Evolutionary conservation across 2,329 filamentous ascomycete species (phyloP), one percentile per base, ranked within the genome.

Genomic region (Diaporthe sp.): DNA sequence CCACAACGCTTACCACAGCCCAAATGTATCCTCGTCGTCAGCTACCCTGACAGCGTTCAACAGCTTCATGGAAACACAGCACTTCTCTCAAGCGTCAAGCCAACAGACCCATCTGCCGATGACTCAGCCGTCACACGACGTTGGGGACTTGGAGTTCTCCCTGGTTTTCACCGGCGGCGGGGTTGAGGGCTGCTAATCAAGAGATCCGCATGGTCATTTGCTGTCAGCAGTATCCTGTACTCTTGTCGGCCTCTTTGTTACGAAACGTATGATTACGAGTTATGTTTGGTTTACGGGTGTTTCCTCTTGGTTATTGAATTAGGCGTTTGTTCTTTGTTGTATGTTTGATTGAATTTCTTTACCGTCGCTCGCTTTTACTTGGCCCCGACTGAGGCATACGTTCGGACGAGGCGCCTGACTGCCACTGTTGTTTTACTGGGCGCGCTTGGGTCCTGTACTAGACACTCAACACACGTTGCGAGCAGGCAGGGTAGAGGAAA

Each of bases 1-100:
- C 39, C 72, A 62, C 53, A 78, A 78, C 37, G 75, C 75, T 28
- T 81, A 79, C 74, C 78, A 77, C 17, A 80, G 79, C 39, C 79
- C 81, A 0, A 75, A 77, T 19, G 72, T 76, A 37, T 79, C 59
- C 0, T 81, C 80, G 1, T 79, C 80, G 9, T 77, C 77, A 4
- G 78, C 78, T 6, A 81, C 80, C 22, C 71, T 81, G 68, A 81
- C 79, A 8, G 79, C 79, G 7, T 68, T 68, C 59, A 78, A 70
- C 25, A 62, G 77, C 19, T 80, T 77, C 55, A 68, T 68, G 12
- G 77, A 79, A 12, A 59, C 55, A 19, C 74, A 77, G 15, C 69
- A 70, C n/a, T 75, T 71, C 49, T 57, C 71, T 9, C 75, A 74
- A 28, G 49, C 25, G 28, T 53, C 67, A 9, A 46, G 37, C 25